Conservation (phyloP, 176 grass and related monocot species). For the Oryza nivara region DNA sequence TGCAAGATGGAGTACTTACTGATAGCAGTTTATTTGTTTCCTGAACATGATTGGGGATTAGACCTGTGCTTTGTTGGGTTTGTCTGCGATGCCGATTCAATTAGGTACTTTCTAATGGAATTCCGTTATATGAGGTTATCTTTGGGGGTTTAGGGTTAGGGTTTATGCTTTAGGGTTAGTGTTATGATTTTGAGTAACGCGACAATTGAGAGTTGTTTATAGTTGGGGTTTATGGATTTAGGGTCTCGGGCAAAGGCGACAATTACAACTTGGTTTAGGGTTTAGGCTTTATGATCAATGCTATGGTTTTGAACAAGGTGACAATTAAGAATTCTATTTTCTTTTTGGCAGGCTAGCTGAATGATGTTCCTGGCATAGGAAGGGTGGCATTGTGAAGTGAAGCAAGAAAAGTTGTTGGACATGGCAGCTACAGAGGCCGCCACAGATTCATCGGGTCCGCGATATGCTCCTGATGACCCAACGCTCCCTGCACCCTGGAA, state of each 20-base stretch:
- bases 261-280: not conserved
- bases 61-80: not conserved
- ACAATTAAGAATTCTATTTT: not conserved
- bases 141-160: not conserved
- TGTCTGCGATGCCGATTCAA: not conserved
- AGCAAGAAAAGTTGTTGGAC: not conserved
- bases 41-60: not conserved
- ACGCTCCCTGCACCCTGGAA: slow-evolving; percentile 86
- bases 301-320: not conserved
- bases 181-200: not conserved
- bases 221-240: not conserved
- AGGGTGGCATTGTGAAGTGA: not conserved
- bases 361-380: slow-evolving; percentile 5
- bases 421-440: slow-evolving; percentile 67
- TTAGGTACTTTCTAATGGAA: not conserved
- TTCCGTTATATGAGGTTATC: not conserved
- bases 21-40: not conserved
- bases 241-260: not conserved
- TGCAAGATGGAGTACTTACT: not conserved
- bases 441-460: slow-evolving; percentile 57
- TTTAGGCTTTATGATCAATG: not conserved
- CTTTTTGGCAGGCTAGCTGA: not conserved
- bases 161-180: not conserved
- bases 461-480: slow-evolving; percentile 85
- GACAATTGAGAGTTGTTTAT: not conserved